Base-by-base conservation (phyloP, 208 protist genomes). In the Leptomonas pyrrhocoris region DNA sequence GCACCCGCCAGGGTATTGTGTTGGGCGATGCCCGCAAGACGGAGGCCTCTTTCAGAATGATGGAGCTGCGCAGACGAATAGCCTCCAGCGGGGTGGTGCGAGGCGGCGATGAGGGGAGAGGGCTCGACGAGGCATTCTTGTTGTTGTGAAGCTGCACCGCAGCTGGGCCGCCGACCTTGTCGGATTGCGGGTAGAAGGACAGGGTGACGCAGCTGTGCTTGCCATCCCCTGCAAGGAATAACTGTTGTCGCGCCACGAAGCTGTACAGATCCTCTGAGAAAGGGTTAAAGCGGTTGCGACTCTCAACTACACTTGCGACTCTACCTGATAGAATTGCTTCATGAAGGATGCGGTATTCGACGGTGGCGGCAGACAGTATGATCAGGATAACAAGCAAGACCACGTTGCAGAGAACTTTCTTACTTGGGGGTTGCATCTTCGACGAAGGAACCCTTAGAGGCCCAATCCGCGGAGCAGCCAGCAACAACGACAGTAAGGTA, bases 21-120 rank as follows among this genome's bases (percentile, higher is more conserved):
- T n/a, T 19, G 16, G 59, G 12, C 16, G 45, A n/a, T 12, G 13
- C 46, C 30, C 13, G 45, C 45, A 40, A 4, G 28, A 31, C 15
- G 5, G 45, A 18, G 21, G 5, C 23, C 11, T 55, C 60, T 16
- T 30, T 66, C 46, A 48, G 27, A 3, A 66, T 28, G 23, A 51
- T 66, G 16, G 25, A 66, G 28, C 48, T 66, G 56, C 56, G 56
- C 40, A 62, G 56, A 7, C 56, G 56, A 34, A 62, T 27, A 1
- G 56, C 56, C 40, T 62, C 56, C 21, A 49, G 18, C 56, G 56
- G 56, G 1, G 40, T n/a, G n/a, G 34, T 30, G 23, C 12, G 23
- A 11, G 23, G 23, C 12, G 56, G 55, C 7, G 36, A 4, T 28
- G 48, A 53, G 21, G 48, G 25, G 23, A 3, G 16, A 7, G 7